Evolutionary conservation across 176 grass and related monocot species (phyloP), one percentile per base, ranked within the genome.

Genomic region (Saccharum officinarum): DNA sequence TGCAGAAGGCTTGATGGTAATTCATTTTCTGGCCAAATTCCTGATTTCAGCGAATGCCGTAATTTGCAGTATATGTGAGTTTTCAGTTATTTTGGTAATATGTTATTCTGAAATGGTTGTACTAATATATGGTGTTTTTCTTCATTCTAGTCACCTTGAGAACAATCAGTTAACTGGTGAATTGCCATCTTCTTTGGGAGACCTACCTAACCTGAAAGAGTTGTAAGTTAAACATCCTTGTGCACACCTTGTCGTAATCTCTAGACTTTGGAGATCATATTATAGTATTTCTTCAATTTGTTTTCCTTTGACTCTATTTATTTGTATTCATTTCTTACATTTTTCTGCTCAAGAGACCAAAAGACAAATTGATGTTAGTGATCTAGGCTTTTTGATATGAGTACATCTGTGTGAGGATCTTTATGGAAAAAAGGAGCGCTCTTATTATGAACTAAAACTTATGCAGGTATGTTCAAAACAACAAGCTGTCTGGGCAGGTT

Each of bases 401-500:
- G 18, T 72, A 41, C 34, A 67, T 69, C 37, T 89, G 55, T 85
- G 75, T 10, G 72, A 25, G 57, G 34, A 7, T 63, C 28, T 60
- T 61, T 82, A 60, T 55, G 22, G 17, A 44, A 52, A 65, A n/a
- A 70, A 55, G 18, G 59, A 5, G 2, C 34, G 10, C 15, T 76
- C 61, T 81, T 83, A 75, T 81, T 85, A 75, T 52, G 88, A 54
- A 83, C 85, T 64, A 46, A 57, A 77, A 44, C 41, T 16, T 77
- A 86, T 90, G 59, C 81, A 98, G 93, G 86, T 98, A 95, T 82
- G 82, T 95, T 64, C 91, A 98, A 88, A 94, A 98, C 80, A 98
- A 98, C 82, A 89, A 88, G 42, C 89, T 95, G 59, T 94, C 77
- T 45, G 93, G 93, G 86, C 63, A 64, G 74, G 74, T 98, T 78